These are phyloP conservation scores for Paramyrothecium roridum DNA, from an alignment of 2,329 filamentous ascomycete genomes.

Conservation along the genomic window DNA sequence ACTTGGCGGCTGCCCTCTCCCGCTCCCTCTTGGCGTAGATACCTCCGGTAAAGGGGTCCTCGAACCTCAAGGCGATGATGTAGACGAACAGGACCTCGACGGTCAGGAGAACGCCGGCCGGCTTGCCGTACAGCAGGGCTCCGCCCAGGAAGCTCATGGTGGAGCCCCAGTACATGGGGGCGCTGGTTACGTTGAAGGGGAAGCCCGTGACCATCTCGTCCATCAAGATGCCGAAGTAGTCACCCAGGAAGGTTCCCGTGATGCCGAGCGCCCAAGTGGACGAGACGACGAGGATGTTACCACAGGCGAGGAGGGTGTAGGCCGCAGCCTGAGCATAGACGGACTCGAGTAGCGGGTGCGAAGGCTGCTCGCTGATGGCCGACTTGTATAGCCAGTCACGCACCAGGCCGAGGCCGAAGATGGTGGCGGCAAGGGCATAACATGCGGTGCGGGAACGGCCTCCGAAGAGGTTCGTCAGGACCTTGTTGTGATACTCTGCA, in stretches of 20 bases:
- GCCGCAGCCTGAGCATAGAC: constrained; percentile 60
- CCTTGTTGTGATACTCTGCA: constrained; percentile 84
- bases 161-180: constrained; percentile 96
- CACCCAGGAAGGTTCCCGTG: constrained; percentile 93
- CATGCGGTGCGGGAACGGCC: constrained; percentile 77
- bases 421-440: constrained; percentile 83
- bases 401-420: constrained; percentile 88
- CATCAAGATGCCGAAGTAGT: constrained; percentile 99
- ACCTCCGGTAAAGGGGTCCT: constrained; percentile 90
- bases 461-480: constrained; percentile 82
- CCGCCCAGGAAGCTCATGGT: constrained; percentile 90
- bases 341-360: constrained; percentile 68
- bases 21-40: constrained; percentile 87
- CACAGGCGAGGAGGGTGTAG: constrained; percentile 66
- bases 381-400: constrained; percentile 86
- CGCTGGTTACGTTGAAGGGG: constrained; percentile 86
- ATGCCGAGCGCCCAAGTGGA: constrained; percentile 92
- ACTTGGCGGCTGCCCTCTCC: constrained; percentile 44
- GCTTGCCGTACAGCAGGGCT: constrained; percentile 80
- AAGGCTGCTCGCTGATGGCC: constrained; percentile 73
- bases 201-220: constrained; percentile 92
- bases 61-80: constrained; percentile 74
- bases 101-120: constrained; percentile 78
- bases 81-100: constrained; percentile 75
- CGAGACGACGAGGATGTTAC: constrained; percentile 81